Evolutionary conservation across 2,329 filamentous ascomycete species (phyloP), one percentile per base, ranked within the genome.

Genomic region (Hypoxylon sp.): DNA sequence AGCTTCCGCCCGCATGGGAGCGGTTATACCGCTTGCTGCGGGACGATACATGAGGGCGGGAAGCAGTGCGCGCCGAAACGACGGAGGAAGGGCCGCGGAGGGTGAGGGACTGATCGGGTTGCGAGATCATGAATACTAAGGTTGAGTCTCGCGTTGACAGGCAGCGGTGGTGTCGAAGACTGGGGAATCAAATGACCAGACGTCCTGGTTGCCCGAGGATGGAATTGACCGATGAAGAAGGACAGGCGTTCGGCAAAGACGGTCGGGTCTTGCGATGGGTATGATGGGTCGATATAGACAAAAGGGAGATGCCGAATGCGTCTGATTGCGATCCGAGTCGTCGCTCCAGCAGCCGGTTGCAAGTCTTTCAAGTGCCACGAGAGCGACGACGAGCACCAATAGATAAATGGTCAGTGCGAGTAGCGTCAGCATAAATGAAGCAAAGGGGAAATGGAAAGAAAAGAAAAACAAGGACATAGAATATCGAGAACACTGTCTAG

Each of bases 21-120:
- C 91, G 88, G 72, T 89, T 88, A 70, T 92, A 90, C 67, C 91
- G 87, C 74, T 90, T 89, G 69, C 81, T 81, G 61, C 87, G 82
- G 47, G 71, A 72, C 42, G 76, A 77, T 48, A 63, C 70, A 62
- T 72, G 69, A 33, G 75, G 74, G 63, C 88, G 82, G 21, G 81
- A 81, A 51, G 83, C 81, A 55, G 85, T 81, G 70, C 87, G 86
- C 62, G 85, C 87, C 57, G 88, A 84, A 68, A 88, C 73, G 78
- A 92, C 75, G 71, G 86, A 81, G 75, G 85, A 76, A 72, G 84
- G 74, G 66, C 82, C 82, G 70, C 86, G 85, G 69, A 84, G 77
- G 70, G 83, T 78, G 66, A 87, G 77, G 67, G 85, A 80, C 69
- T 74, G 76, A 61, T 87, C 83, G 68, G 83, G 79, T 75, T 86